A percentile compares a stretch with the other conserved stretches of the same genome.
Evolutionary conservation across 345 rosid species (phyloP).

Genomic region (Punica granatum): DNA sequence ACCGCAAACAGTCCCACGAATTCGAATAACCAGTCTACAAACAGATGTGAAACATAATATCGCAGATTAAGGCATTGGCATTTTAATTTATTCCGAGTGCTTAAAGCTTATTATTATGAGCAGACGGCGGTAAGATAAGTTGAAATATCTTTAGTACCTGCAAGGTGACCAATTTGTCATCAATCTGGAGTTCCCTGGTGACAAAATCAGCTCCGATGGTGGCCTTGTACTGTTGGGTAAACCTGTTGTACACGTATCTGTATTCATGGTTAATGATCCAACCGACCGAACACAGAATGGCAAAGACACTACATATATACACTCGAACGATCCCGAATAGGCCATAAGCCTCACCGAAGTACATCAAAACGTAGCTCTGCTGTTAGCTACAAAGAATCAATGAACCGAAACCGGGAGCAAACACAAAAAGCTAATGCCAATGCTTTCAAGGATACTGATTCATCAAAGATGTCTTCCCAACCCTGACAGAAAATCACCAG

Average conservation of each 20-base stretch:
- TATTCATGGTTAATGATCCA: background rate
- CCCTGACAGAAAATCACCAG: conserved; percentile 37
- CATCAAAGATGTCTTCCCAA: conserved; percentile 90
- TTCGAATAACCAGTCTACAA: too few relatives aligned
- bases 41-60: too few relatives aligned
- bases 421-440: background rate
- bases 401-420: background rate
- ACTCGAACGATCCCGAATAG: background rate
- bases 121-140: too few relatives aligned
- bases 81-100: too few relatives aligned
- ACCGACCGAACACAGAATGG: background rate
- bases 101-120: too few relatives aligned
- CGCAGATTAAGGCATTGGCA: too few relatives aligned
- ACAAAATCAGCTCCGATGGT: conserved; percentile 94
- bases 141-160: conserved; percentile 35
- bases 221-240: conserved; percentile 71
- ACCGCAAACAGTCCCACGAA: too few relatives aligned
- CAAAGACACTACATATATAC: background rate
- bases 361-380: background rate
- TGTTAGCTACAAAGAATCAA: background rate
- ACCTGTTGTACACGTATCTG: conserved; percentile 81
- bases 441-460: conserved; percentile 65
- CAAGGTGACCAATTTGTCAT: conserved; percentile 64
- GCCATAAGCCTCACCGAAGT: background rate
- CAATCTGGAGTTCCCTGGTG: conserved; percentile 77